These are phyloP conservation scores for Volvox carteri DNA, from an alignment of 163 green algal genomes.

Conservation along the genomic window DNA sequence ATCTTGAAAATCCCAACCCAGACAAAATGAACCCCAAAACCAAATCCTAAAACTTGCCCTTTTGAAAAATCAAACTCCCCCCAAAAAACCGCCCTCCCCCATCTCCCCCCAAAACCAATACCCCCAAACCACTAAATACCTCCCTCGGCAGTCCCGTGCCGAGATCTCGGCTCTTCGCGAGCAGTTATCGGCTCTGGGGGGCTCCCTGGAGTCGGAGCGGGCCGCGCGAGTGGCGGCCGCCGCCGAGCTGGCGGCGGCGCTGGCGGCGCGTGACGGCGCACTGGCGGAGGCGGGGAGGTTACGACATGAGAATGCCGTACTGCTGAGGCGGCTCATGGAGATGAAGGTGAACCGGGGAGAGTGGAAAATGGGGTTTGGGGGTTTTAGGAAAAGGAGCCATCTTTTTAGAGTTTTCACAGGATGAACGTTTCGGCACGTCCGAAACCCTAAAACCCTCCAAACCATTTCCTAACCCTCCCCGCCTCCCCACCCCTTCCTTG, in stretches of 20 bases:
- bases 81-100: no score
- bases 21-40: no score
- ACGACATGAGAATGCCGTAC: slow-evolving; percentile 49
- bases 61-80: no score
- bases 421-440: no score
- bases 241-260: slow-evolving; percentile 35
- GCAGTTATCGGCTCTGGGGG: not conserved
- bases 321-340: slow-evolving; percentile 61
- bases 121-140: not conserved
- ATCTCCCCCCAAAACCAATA: no score
- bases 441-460: no score
- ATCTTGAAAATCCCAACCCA: no score
- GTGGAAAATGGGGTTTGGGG: not conserved
- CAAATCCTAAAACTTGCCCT: no score
- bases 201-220: slow-evolving; percentile 43
- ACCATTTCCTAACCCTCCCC: no score
- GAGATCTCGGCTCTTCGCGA: slow-evolving; percentile 50
- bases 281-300: slow-evolving; percentile 62
- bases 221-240: slow-evolving; percentile 31
- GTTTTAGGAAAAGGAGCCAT: no score
- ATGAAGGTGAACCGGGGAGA: slow-evolving; percentile 53
- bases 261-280: slow-evolving; percentile 48
- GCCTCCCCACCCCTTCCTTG: not conserved
- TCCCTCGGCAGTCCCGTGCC: slow-evolving; percentile 17
- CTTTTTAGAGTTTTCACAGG: no score